A percentile compares a stretch with the other conserved stretches of the same genome.
Evolutionary conservation across 208 protist genomes (phyloP).

Genomic region (Leishmania aethiopica): DNA sequence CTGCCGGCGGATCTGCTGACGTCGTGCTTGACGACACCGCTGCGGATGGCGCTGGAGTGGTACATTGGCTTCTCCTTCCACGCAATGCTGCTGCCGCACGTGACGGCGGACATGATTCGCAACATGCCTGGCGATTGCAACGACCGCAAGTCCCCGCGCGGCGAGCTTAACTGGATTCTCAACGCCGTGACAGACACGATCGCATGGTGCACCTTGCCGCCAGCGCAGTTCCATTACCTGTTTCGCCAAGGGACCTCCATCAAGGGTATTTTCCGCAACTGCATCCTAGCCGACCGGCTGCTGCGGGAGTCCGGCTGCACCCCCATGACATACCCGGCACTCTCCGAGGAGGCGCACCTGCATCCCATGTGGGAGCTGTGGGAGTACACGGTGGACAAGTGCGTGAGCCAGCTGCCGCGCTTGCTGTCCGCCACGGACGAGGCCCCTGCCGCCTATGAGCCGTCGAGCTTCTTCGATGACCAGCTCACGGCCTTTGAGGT

Average conservation of each 20-base stretch:
- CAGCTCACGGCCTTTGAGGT: slow-evolving; percentile 99
- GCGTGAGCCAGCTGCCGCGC: slow-evolving; percentile 91
- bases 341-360: slow-evolving; percentile 93
- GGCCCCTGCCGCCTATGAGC: slow-evolving; percentile 58
- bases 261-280: slow-evolving; percentile 97
- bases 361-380: slow-evolving; percentile 97
- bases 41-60: slow-evolving; percentile 96
- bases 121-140: slow-evolving; percentile 64
- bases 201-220: slow-evolving; percentile 96
- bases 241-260: slow-evolving; percentile 97
- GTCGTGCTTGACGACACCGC: slow-evolving; percentile 98
- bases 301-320: slow-evolving; percentile 95
- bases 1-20: slow-evolving; percentile 99
- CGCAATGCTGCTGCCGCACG: slow-evolving; percentile 81
- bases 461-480: slow-evolving; percentile 96
- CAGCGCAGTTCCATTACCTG: slow-evolving; percentile 93
- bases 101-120: slow-evolving; percentile 88
- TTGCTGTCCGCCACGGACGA: slow-evolving; percentile 46
- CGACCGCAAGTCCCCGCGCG: slow-evolving; percentile 92
- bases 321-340: slow-evolving; percentile 93
- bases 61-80: slow-evolving; percentile 86
- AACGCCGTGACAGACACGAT: slow-evolving; percentile 99
- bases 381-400: slow-evolving; percentile 94
- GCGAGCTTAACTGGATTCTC: slow-evolving; percentile 99
- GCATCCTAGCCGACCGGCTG: slow-evolving; percentile 97